Percentiles rank a stretch among this genome's conserved stretches.
Conservation (phyloP, 2,329 filamentous ascomycete species). For the Fusarium phyllophilum region DNA sequence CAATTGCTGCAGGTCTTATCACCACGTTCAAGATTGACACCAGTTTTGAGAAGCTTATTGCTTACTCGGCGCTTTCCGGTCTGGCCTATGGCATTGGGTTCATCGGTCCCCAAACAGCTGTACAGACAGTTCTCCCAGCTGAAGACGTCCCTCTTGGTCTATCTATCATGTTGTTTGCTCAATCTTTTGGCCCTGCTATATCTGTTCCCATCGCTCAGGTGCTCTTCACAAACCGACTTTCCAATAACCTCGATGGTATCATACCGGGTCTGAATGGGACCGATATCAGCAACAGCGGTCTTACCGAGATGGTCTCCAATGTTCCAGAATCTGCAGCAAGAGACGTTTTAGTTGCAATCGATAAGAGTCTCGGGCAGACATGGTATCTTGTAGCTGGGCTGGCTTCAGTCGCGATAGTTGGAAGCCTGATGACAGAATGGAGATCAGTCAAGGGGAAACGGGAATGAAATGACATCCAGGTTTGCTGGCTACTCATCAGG, state of each 20-base stretch:
- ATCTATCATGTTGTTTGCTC: conserved; percentile 38
- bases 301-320: background rate
- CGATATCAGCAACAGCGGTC: background rate
- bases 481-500: background rate
- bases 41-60: background rate
- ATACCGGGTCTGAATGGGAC: background rate
- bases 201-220: conserved; percentile 29
- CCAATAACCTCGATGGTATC: conserved; percentile 2
- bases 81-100: conserved; percentile 27
- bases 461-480: background rate
- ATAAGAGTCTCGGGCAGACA: conserved; percentile 11
- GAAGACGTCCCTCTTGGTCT: conserved; percentile 30
- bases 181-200: conserved; percentile 33
- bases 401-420: conserved; percentile 12
- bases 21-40: conserved; percentile 18
- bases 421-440: conserved; percentile 22
- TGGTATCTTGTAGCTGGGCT: conserved; percentile 22
- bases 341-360: background rate
- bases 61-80: conserved; percentile 7
- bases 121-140: conserved; percentile 3
- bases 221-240: conserved; percentile 28
- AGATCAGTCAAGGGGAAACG: conserved; percentile 15
- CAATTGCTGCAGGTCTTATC: background rate
- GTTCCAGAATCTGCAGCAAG: background rate
- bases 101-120: conserved; percentile 16